phyloP scores from a whole-genome alignment of 805 yeast genomes.

The Myxozyma mucilagina region DNA sequence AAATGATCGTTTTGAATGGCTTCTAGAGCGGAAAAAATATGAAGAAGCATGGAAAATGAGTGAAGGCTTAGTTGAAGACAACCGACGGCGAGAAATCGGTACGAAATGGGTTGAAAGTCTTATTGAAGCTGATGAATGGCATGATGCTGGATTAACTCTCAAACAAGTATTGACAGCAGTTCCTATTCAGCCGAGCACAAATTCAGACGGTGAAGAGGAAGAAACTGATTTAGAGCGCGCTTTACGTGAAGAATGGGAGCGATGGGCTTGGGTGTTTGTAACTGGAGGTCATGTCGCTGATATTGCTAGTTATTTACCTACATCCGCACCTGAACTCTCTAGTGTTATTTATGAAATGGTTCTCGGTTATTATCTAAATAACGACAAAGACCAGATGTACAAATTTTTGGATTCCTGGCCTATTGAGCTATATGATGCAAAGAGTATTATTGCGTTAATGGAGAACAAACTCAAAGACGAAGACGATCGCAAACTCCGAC shows the following conservation, averaged over 20 bases:
- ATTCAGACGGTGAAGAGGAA: slow-evolving; percentile 26
- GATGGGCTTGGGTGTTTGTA: slow-evolving; percentile 58
- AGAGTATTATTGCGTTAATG: slow-evolving; percentile 47
- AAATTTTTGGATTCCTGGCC: slow-evolving; percentile 60
- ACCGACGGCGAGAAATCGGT: slow-evolving; percentile 61
- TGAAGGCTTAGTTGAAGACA: slow-evolving; percentile 52
- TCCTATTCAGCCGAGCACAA: slow-evolving; percentile 7
- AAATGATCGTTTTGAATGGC: slow-evolving; percentile 75
- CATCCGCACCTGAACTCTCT: slow-evolving; percentile 41
- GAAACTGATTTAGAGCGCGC: slow-evolving; percentile 33
- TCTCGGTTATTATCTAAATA: slow-evolving; percentile 49
- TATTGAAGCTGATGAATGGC: slow-evolving; percentile 51
- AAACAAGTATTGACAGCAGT: slow-evolving; percentile 38
- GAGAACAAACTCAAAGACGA: slow-evolving; percentile 48
- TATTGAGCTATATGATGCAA: slow-evolving; percentile 51
- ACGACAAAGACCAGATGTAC: slow-evolving; percentile 45
- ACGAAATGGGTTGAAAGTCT: slow-evolving; percentile 48
- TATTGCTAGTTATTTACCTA: slow-evolving; percentile 62
- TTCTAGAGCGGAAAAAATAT: slow-evolving; percentile 52
- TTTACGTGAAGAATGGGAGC: slow-evolving; percentile 58
- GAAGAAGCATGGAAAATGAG: slow-evolving; percentile 80
- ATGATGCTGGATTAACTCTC: slow-evolving; percentile 54
- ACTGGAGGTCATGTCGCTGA: slow-evolving; percentile 48
- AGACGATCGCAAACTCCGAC: slow-evolving; percentile 25
- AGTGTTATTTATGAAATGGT: slow-evolving; percentile 49